A percentile compares a stretch with the other conserved stretches of the same genome.
Evolutionary conservation across 352 stramenopile genomes (phyloP).

Genomic region (Elongisporangium prolatum): DNA sequence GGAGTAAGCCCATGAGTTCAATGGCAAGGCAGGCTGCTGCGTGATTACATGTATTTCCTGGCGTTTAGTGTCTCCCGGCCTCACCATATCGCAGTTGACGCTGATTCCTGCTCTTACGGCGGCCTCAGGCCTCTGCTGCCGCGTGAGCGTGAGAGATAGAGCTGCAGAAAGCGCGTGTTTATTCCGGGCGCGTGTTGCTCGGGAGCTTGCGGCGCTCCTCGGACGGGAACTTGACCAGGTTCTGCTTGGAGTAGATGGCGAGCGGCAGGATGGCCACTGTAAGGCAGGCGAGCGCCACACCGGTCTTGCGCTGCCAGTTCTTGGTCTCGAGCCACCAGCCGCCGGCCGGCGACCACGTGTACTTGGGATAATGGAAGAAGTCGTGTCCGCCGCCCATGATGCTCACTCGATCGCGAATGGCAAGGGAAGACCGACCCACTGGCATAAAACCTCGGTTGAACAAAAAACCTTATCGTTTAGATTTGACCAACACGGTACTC

Average conservation of each 20-base stretch:
- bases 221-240: conserved; percentile 68
- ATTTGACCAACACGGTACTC: background rate
- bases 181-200: conserved; percentile 5
- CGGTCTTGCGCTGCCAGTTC: conserved; percentile 80
- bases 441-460: conserved; percentile 4
- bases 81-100: background rate
- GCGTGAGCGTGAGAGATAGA: background rate
- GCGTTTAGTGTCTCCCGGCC: background rate
- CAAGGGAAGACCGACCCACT: background rate
- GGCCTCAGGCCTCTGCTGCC: background rate
- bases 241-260: conserved; percentile 53
- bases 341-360: conserved; percentile 81
- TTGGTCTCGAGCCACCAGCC: conserved; percentile 84
- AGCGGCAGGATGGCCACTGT: conserved; percentile 42
- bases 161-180: background rate
- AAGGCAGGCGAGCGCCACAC: conserved; percentile 50
- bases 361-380: conserved; percentile 85
- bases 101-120: conserved; percentile 1
- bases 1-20: background rate
- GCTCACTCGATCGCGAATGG: conserved; percentile 10
- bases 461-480: background rate
- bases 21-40: background rate
- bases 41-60: background rate
- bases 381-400: conserved; percentile 63
- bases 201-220: conserved; percentile 58